Evolutionary conservation across 169 alveolate species (phyloP).

Genomic region (Babesia ovata): DNA sequence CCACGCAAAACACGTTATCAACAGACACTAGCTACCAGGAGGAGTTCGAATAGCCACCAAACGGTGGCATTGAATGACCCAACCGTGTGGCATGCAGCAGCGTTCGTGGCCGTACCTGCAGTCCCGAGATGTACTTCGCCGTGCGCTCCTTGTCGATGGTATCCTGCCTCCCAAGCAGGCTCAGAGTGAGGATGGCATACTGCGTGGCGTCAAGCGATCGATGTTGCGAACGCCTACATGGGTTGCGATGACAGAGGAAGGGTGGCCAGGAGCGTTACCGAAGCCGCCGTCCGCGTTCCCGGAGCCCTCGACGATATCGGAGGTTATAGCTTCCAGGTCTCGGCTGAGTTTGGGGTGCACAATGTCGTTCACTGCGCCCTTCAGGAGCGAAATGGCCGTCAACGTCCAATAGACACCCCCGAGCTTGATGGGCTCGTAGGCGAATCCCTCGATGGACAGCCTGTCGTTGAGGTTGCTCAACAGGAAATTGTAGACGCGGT

Average conservation of each 20-base stretch:
- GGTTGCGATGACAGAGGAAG: conserved; percentile 76
- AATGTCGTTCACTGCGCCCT: conserved; percentile 53
- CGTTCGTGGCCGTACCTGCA: conserved; percentile 55
- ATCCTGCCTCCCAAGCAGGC: conserved; percentile 78
- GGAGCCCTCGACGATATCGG: conserved; percentile 51
- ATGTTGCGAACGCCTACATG: conserved; percentile 51
- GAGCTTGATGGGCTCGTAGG: conserved; percentile 74
- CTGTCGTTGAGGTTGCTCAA: conserved; percentile 49
- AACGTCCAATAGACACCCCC: conserved; percentile 76
- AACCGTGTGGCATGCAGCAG: neutral
- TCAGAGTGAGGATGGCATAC: conserved; percentile 85
- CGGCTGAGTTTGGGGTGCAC: conserved; percentile 62
- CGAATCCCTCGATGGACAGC: conserved; percentile 72
- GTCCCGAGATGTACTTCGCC: conserved; percentile 81
- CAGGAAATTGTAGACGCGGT: conserved; percentile 56
- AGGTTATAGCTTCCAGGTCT: conserved; percentile 48
- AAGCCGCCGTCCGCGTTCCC: conserved; percentile 76
- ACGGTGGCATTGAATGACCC: neutral
- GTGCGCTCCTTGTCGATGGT: conserved; percentile 75
- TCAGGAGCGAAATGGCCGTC: conserved; percentile 69
- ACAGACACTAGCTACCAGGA: neutral
- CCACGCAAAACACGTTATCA: no score
- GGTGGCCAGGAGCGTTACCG: conserved; percentile 72
- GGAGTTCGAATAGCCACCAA: neutral
- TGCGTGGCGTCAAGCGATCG: neutral